Evolutionary conservation across 139 green algal species (phyloP).

Genomic region (Chlamydomonas sphaeroides): DNA sequence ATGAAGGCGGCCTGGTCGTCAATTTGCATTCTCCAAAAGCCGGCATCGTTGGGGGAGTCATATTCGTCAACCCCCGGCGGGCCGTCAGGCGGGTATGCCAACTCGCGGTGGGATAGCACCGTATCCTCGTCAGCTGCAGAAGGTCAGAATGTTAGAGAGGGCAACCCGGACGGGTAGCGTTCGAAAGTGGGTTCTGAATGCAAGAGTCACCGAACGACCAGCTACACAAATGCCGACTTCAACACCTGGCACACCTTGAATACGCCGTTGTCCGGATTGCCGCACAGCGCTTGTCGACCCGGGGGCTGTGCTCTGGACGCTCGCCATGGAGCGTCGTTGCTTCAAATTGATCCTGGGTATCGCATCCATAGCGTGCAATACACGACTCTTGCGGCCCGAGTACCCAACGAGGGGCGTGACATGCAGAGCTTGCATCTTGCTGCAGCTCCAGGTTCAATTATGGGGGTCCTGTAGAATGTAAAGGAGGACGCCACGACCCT

Average conservation of each 20-base stretch:
- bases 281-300: constrained; percentile 2
- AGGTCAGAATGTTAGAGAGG: neutral
- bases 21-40: constrained; percentile 22
- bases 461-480: too few relatives aligned
- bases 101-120: neutral
- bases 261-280: neutral
- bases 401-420: too few relatives aligned
- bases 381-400: too few relatives aligned
- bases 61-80: constrained; percentile 22
- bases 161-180: too few relatives aligned
- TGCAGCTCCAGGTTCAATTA: too few relatives aligned
- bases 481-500: too few relatives aligned
- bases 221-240: neutral
- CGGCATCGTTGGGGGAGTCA: neutral
- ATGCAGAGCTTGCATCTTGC: too few relatives aligned
- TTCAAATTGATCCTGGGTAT: too few relatives aligned
- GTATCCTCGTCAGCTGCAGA: neutral
- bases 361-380: too few relatives aligned
- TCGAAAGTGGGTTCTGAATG: neutral
- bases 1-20: constrained; percentile 38
- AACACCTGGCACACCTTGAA: neutral
- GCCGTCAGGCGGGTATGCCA: neutral
- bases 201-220: neutral
- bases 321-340: too few relatives aligned
- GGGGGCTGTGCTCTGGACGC: constrained; percentile 8